Conservation (phyloP, 192 early-diverging fungal genomes). For the Pecoramyces ruminantium region DNA sequence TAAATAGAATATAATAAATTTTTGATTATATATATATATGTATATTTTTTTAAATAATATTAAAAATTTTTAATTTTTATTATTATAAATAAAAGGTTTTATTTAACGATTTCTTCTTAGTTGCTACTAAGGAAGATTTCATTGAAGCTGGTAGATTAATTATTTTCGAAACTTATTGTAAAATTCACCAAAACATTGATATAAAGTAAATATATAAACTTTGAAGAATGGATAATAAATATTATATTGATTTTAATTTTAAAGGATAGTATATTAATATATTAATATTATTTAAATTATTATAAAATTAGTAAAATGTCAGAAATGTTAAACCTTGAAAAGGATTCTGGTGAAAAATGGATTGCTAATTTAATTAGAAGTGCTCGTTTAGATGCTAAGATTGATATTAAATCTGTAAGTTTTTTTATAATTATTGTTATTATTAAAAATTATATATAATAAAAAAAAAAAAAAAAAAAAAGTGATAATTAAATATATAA, state of each 20-base stretch:
- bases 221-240: no score
- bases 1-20: no score
- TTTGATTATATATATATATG: no score
- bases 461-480: no score
- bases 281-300: neutral
- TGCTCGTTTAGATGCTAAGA: constrained; percentile 91
- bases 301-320: constrained; percentile 22
- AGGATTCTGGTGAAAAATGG: constrained; percentile 91
- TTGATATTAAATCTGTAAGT: constrained; percentile 70
- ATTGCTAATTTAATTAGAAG: constrained; percentile 93
- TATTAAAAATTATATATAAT: no score
- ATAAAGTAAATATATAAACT: constrained; percentile 27
- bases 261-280: no score
- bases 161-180: constrained; percentile 93
- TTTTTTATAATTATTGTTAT: neutral
- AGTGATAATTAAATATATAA: no score
- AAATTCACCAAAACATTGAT: constrained; percentile 92
- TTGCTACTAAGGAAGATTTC: constrained; percentile 74
- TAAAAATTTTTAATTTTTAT: neutral
- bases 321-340: constrained; percentile 64
- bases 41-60: no score
- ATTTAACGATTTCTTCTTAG: constrained; percentile 80
- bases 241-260: no score
- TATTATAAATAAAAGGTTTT: constrained; percentile 28
- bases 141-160: constrained; percentile 85